These are phyloP conservation scores for Naganishia liquefaciens DNA, from an alignment of 1,284 basidiomycete species.

Conservation along the genomic window DNA sequence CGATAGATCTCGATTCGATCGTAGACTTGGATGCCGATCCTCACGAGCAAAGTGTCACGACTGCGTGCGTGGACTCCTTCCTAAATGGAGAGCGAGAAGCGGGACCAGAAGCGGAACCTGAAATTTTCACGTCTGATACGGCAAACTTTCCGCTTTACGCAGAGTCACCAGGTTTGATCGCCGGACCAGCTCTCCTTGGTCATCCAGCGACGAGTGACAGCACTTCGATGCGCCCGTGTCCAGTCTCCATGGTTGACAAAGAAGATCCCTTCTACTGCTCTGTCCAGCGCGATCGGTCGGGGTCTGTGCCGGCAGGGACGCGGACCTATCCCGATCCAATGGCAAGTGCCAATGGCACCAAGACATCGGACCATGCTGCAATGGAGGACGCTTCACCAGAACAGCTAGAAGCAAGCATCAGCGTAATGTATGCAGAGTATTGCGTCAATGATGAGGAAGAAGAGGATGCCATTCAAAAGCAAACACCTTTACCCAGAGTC, in stretches of 20 bases:
- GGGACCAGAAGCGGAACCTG: background rate
- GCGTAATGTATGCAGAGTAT: constrained; percentile 1
- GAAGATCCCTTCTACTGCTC: background rate
- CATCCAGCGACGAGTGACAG: background rate
- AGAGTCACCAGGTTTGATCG: background rate
- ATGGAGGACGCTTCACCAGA: background rate
- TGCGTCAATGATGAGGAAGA: background rate
- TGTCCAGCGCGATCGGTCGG: background rate
- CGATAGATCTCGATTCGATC: constrained; percentile 16
- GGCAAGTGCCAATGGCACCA: too few species aligned
- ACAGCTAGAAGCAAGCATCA: background rate
- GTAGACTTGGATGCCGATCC: constrained; percentile 11
- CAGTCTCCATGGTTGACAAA: background rate
- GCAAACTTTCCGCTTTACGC: constrained; percentile 1
- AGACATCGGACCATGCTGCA: background rate
- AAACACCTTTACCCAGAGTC: background rate
- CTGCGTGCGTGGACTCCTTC: background rate
- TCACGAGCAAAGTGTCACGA: background rate
- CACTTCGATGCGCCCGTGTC: background rate
- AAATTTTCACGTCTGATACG: background rate
- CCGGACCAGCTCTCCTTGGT: background rate
- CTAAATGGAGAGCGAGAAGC: background rate
- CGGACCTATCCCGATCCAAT: background rate
- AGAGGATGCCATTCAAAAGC: background rate
- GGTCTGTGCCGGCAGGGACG: constrained; percentile 1